Conservation (phyloP, 225 moss, liverwort and hornwort species). For the Pseudoscleropodium purum region DNA sequence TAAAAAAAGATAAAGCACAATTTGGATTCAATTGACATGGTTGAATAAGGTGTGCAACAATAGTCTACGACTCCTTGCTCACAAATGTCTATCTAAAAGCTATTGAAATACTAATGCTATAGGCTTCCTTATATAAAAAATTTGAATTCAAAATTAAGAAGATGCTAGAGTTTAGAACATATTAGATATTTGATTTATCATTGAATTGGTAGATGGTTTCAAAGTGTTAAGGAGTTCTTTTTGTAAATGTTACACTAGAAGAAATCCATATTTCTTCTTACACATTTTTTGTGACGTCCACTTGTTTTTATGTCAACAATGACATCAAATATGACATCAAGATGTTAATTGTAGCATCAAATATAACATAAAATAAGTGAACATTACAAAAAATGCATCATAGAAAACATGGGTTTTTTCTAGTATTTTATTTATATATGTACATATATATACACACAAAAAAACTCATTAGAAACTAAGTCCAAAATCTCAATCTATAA, state of each 20-base stretch:
- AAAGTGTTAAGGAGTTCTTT: not conserved
- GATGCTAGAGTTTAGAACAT: not conserved
- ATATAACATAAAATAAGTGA: too few relatives aligned
- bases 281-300: too few relatives aligned
- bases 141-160: not conserved
- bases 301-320: too few relatives aligned
- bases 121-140: not conserved
- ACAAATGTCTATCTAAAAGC: not conserved
- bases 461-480: not conserved
- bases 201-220: not conserved
- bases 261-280: too few relatives aligned
- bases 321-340: too few relatives aligned
- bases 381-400: too few relatives aligned
- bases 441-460: not conserved
- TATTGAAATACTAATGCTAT: too few relatives aligned
- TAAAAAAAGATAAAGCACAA: too few relatives aligned
- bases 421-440: too few relatives aligned
- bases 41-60: not conserved
- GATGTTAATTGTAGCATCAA: too few relatives aligned
- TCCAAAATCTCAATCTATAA: not conserved
- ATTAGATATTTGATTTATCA: not conserved
- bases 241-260: not conserved
- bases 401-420: too few relatives aligned
- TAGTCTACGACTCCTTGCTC: not conserved
- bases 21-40: not conserved